Conservation (phyloP, 257 asterid species). For the Solanum chmielewskii region DNA sequence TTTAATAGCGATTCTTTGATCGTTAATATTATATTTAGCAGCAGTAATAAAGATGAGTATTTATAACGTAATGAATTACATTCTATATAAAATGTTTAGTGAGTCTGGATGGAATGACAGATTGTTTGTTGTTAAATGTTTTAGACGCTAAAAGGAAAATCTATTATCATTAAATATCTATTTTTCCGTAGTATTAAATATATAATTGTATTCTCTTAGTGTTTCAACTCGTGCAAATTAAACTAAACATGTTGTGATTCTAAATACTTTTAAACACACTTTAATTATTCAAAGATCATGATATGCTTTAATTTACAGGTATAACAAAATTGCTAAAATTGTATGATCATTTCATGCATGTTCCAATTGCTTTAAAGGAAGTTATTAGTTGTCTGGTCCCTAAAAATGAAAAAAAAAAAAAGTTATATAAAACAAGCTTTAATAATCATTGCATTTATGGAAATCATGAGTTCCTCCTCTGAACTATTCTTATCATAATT, state of each 20-base stretch:
- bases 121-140: too few relatives aligned
- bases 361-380: constrained; percentile 6
- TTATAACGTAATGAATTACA: not conserved
- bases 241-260: not conserved
- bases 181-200: too few relatives aligned
- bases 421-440: not conserved
- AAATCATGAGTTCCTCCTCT: not conserved
- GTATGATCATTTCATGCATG: not conserved
- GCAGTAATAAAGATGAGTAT: not conserved
- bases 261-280: constrained; percentile 7
- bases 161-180: too few relatives aligned
- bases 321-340: not conserved
- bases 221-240: not conserved
- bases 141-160: too few relatives aligned
- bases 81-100: not conserved
- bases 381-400: constrained; percentile 33
- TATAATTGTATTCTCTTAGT: not conserved
- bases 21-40: not conserved
- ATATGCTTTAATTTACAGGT: not conserved
- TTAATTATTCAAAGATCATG: constrained; percentile 11
- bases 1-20: not conserved
- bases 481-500: not conserved
- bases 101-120: too few relatives aligned
- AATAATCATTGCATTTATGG: constrained; percentile 13
- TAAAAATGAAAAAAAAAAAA: not conserved